phyloP scores from a whole-genome alignment of 2,329 filamentous ascomycete species.

The Metarhizium sp. region DNA sequence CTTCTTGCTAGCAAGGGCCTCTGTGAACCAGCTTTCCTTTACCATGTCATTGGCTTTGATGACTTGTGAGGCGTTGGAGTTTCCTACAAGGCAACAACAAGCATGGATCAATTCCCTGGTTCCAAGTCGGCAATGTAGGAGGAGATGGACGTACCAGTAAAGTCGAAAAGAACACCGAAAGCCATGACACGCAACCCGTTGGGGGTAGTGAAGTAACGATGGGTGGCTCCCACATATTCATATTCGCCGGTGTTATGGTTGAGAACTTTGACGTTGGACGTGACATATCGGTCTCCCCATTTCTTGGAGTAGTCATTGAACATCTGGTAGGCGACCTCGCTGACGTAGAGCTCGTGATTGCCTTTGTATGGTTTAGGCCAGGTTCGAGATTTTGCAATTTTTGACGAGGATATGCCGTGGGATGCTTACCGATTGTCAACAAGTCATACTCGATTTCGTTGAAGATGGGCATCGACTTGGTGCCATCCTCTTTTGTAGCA shows the following conservation, averaged over 20 bases:
- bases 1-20: conserved; percentile 41
- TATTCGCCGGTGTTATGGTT: conserved; percentile 28
- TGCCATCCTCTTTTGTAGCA: conserved; percentile 47
- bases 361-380: conserved; percentile 15
- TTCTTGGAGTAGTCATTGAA: conserved; percentile 48
- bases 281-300: conserved; percentile 38
- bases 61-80: conserved; percentile 52
- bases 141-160: conserved; percentile 35
- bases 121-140: conserved; percentile 8
- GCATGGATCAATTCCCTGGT: background rate
- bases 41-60: conserved; percentile 41
- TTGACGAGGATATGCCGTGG: no score
- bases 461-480: conserved; percentile 38
- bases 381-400: no score
- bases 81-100: conserved; percentile 25
- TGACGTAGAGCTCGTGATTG: conserved; percentile 58
- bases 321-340: conserved; percentile 52
- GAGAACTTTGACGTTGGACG: conserved; percentile 34
- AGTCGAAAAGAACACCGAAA: conserved; percentile 35
- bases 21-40: conserved; percentile 50
- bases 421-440: conserved; percentile 26
- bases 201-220: conserved; percentile 33
- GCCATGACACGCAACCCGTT: conserved; percentile 34
- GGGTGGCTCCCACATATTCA: conserved; percentile 32
- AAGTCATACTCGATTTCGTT: conserved; percentile 33